phyloP scores from a whole-genome alignment of 2,329 filamentous ascomycete species.

The Hortaea werneckii region DNA sequence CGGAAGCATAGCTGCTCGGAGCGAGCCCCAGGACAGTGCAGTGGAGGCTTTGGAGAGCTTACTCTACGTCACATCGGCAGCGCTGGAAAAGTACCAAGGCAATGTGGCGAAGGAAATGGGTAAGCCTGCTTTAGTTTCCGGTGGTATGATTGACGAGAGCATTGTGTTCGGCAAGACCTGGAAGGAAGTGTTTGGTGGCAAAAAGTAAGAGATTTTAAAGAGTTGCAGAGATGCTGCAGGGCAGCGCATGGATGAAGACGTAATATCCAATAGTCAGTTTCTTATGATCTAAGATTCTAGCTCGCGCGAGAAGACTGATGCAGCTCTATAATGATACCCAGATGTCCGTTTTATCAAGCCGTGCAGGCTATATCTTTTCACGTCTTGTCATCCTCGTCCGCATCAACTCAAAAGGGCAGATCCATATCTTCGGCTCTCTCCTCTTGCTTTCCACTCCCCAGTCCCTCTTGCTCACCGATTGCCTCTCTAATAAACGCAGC shows the following conservation, averaged over 20 bases:
- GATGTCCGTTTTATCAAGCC: too few species aligned
- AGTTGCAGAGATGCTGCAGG: neutral
- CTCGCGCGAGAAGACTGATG: too few species aligned
- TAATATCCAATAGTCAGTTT: too few species aligned
- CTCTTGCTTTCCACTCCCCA: constrained; percentile 32
- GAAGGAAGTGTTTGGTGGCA: neutral
- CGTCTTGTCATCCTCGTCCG: neutral
- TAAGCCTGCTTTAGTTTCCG: neutral
- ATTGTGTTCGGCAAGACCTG: neutral
- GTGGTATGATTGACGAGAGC: neutral
- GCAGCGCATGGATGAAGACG: too few species aligned
- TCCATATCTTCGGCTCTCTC: constrained; percentile 59
- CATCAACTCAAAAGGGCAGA: constrained; percentile 47
- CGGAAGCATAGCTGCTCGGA: neutral
- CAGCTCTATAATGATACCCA: too few species aligned
- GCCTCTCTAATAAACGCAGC: constrained; percentile 58
- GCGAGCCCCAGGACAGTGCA: neutral
- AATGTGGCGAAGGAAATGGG: neutral
- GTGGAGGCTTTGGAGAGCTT: neutral
- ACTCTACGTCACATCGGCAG: neutral
- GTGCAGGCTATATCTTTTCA: too few species aligned
- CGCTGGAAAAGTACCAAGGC: neutral
- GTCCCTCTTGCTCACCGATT: constrained; percentile 30
- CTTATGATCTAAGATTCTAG: too few species aligned
- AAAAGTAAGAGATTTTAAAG: neutral